A percentile compares a stretch with the other conserved stretches of the same genome.
These are phyloP conservation scores for Penicillium sp. DNA, from an alignment of 2,329 filamentous ascomycete species.

Conservation along the genomic window DNA sequence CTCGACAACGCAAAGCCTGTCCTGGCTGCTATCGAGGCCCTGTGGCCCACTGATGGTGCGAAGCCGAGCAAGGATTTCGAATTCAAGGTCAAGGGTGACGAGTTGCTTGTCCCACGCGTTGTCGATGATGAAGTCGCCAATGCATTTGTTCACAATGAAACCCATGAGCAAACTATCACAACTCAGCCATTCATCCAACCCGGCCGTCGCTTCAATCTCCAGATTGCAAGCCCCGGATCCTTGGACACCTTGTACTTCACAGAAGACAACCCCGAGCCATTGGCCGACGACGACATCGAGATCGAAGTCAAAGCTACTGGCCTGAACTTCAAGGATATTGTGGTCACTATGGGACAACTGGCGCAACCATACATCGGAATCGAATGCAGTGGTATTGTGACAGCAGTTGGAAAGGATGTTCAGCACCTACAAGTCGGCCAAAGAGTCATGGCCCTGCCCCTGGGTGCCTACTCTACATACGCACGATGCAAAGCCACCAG, in stretches of 20 bases:
- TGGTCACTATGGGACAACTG: slow-evolving; percentile 38
- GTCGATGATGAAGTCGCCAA: slow-evolving; percentile 20
- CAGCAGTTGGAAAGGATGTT: slow-evolving; percentile 31
- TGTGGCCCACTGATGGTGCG: slow-evolving; percentile 18
- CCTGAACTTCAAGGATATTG: slow-evolving; percentile 40
- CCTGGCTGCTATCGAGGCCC: slow-evolving; percentile 10
- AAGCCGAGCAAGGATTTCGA: slow-evolving; percentile 21
- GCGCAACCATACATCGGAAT: slow-evolving; percentile 31
- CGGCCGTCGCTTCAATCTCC: slow-evolving; percentile 22
- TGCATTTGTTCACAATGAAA: slow-evolving; percentile 26
- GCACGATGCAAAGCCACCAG: slow-evolving; percentile 27
- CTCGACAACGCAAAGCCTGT: slow-evolving; percentile 10
- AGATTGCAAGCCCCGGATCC: slow-evolving; percentile 22
- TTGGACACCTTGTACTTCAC: slow-evolving; percentile 27
- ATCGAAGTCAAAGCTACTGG: slow-evolving; percentile 37
- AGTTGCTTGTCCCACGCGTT: slow-evolving; percentile 22
- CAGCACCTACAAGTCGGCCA: slow-evolving; percentile 32
- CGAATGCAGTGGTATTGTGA: slow-evolving; percentile 37
- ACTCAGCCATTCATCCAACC: slow-evolving; percentile 25
- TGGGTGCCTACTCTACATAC: slow-evolving; percentile 33
- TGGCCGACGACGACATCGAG: slow-evolving; percentile 31
- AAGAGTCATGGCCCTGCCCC: slow-evolving; percentile 32
- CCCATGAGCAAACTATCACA: slow-evolving; percentile 20
- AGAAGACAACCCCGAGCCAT: slow-evolving; percentile 16
- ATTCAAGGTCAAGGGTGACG: slow-evolving; percentile 18